phyloP scores from a whole-genome alignment of 495 filamentous ascomycete genomes.

The Penicillium angulare region DNA sequence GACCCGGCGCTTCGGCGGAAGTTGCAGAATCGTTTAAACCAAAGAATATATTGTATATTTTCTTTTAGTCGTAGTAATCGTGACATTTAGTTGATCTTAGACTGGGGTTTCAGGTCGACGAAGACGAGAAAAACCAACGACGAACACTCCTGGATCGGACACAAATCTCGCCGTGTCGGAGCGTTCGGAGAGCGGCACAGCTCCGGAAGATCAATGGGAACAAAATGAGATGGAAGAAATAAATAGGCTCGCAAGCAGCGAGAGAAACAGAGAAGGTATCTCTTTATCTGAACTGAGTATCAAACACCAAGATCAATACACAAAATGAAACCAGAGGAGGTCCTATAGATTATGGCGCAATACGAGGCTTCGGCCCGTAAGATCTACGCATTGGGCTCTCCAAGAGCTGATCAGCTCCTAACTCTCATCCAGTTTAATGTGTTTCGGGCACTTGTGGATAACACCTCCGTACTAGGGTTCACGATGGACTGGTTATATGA shows the following conservation, averaged over 20 bases:
- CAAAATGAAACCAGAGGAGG: not conserved
- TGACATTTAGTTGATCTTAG: not conserved
- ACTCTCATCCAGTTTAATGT: slow-evolving; percentile 37
- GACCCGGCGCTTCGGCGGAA: slow-evolving; percentile 15
- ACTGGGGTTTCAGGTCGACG: not conserved
- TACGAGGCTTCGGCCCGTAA: slow-evolving; percentile 10
- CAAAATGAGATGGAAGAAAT: not conserved
- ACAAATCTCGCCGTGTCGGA: not conserved
- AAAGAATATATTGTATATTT: slow-evolving; percentile 19
- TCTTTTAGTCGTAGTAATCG: not conserved
- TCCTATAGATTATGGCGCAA: not conserved
- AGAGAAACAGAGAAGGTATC: not conserved
- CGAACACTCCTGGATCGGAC: not conserved
- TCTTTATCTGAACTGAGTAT: not conserved
- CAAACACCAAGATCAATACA: not conserved
- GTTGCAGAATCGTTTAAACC: slow-evolving; percentile 29
- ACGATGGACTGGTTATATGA: slow-evolving; percentile 13
- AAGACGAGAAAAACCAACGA: not conserved
- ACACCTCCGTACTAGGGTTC: slow-evolving; percentile 18
- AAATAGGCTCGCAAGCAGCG: not conserved
- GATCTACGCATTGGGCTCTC: slow-evolving; percentile 15
- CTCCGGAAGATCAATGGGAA: not conserved
- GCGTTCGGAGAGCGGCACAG: not conserved
- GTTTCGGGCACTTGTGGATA: slow-evolving; percentile 22
- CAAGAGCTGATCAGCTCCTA: slow-evolving; percentile 28